Evolutionary conservation across 208 protist species (phyloP), one percentile per base, ranked within the genome.

Genomic region (Trypanosoma theileri): DNA sequence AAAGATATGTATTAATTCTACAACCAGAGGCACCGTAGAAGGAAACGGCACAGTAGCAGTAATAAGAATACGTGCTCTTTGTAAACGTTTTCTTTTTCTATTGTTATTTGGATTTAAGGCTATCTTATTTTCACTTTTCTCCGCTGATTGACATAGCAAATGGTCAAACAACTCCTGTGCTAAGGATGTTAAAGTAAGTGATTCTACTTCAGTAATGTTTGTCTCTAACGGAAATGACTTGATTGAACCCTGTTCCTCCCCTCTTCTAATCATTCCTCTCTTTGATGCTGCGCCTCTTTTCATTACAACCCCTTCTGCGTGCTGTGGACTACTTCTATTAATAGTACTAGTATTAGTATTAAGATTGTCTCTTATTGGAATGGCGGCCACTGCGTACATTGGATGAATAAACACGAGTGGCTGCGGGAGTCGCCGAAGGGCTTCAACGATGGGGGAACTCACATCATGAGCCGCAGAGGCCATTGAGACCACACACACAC

Each of bases 321-420:
- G 6, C 28, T 35, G 28, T 48, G 9, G 1, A 48, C 1, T 48
- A 48, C 16, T 48, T 14, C 10, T 11, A 48, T 48, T 48, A 48
- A 1, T 48, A 48, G 1, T 48, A 48, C 16, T 48, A 48, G 1
- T 48, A 48, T 48, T 48, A 48, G 10, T 48, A 48, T 48, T 48
- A 48, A 28, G 0, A 28, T 4, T 28, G 24, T 8, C 13, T 41
- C 26, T 58, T 9, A 9, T 41, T 41, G 59, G 8, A 51, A 65
- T 22, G 19, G 59, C 59, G 45, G 44, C 59, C 13, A 65, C 35
- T 7, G 44, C 42, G 40, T 65, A 65, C 1, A 12, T 21, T 1
- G 41, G 14, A 28, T 65, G 59, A 40, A 28, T 24, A 65, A 54
- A 65, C 11, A 65, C 21, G 24, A 65, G 10, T n/a, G 59, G 59